These are phyloP conservation scores for Candida caryicola DNA, from an alignment of 805 yeast genomes.

Conservation along the genomic window DNA sequence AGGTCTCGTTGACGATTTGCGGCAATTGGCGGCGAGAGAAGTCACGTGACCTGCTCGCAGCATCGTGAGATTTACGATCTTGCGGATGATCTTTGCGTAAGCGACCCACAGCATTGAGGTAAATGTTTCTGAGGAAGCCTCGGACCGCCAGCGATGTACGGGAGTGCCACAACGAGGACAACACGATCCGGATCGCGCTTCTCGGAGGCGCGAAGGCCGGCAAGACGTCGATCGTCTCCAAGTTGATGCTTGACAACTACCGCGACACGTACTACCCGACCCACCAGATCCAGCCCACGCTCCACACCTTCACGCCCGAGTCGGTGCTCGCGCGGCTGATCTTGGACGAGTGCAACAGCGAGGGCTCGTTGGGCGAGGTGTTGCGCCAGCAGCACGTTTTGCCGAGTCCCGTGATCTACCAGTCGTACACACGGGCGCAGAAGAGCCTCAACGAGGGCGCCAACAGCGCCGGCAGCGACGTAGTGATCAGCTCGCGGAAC, in stretches of 20 bases:
- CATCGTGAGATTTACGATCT: too few relatives aligned
- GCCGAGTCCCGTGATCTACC: conserved; percentile 31
- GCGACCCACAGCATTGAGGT: too few relatives aligned
- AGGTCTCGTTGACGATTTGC: too few relatives aligned
- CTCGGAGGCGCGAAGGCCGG: conserved; percentile 61
- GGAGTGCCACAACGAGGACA: conserved; percentile 16
- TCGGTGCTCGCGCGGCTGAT: conserved; percentile 15
- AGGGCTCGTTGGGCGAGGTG: conserved; percentile 12
- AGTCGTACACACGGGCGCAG: conserved; percentile 14
- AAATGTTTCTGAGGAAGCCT: not conserved
- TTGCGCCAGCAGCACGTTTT: conserved; percentile 12
- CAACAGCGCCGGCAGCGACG: conserved; percentile 5
- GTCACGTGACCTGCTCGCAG: too few relatives aligned
- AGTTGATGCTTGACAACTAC: conserved; percentile 46
- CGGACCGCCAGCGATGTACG: not conserved
- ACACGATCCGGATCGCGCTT: conserved; percentile 57
- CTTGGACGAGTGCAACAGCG: conserved; percentile 22
- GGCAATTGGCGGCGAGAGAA: too few relatives aligned
- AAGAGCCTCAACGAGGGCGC: conserved; percentile 2
- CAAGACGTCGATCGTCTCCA: conserved; percentile 55
- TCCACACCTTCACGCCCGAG: conserved; percentile 53
- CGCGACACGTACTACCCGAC: conserved; percentile 78
- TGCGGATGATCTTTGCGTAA: too few relatives aligned
- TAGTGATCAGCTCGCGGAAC: conserved; percentile 16
- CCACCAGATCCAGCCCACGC: conserved; percentile 53